phyloP scores from a whole-genome alignment of 441 rosid species.

The Theobroma grandiflorum region DNA sequence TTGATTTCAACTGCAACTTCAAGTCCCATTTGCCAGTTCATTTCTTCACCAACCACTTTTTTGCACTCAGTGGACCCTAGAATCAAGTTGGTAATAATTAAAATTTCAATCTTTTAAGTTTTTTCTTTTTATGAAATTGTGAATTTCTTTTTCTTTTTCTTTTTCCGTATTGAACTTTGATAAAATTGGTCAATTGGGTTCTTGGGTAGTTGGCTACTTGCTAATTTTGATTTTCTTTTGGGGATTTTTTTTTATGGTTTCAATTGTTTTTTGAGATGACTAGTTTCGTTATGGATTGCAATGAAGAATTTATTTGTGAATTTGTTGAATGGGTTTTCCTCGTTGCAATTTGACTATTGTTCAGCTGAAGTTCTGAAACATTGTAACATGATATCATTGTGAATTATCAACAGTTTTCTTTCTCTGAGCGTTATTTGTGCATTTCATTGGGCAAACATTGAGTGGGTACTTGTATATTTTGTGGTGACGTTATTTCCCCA shows the following conservation, averaged over 20 bases:
- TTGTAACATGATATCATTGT: background rate
- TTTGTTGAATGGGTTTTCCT: background rate
- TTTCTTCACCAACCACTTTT: slow-evolving; percentile 82
- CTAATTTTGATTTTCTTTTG: background rate
- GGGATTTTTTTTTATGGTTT: background rate
- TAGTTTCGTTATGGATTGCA: background rate
- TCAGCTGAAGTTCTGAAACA: background rate
- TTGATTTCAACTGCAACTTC: slow-evolving; percentile 80
- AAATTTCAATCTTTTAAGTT: background rate
- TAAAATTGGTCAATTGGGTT: background rate
- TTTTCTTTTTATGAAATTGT: background rate
- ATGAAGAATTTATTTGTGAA: background rate
- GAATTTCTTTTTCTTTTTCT: background rate
- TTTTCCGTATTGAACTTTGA: background rate
- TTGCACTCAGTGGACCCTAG: slow-evolving; percentile 89
- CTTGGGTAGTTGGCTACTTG: background rate
- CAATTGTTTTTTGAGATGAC: background rate
- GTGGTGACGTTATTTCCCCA: background rate
- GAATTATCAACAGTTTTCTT: background rate
- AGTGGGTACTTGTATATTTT: background rate
- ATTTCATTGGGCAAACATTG: background rate
- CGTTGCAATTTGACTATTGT: background rate
- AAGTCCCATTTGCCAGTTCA: slow-evolving; percentile 87
- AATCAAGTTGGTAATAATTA: slow-evolving; percentile 67
- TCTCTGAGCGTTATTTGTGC: background rate